phyloP scores from a whole-genome alignment of 805 yeast genomes.

The Candida maltosa region DNA sequence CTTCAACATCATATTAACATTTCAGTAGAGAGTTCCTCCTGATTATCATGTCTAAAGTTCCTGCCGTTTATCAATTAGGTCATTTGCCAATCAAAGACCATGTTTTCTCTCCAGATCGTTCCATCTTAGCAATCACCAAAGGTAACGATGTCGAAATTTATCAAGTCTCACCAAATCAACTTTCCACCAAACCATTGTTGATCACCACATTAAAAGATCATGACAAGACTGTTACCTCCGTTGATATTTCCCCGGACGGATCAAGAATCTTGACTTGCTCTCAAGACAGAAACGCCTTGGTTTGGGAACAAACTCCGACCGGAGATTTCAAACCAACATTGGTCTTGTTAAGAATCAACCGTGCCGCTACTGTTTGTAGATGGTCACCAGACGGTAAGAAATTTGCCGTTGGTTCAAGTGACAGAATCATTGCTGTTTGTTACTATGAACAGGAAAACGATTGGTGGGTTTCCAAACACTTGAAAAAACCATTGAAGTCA shows the following conservation, averaged over 20 bases:
- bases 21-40: slow-evolving; percentile 25
- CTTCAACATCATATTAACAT: not conserved
- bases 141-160: slow-evolving; percentile 75
- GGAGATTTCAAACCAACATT: slow-evolving; percentile 76
- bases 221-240: slow-evolving; percentile 91
- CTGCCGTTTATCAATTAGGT: slow-evolving; percentile 61
- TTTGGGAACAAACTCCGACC: slow-evolving; percentile 71
- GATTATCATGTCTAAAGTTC: slow-evolving; percentile 18
- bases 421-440: slow-evolving; percentile 91
- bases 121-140: slow-evolving; percentile 75
- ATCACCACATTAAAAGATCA: slow-evolving; percentile 74
- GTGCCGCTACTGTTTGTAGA: slow-evolving; percentile 90
- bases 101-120: slow-evolving; percentile 69
- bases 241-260: slow-evolving; percentile 85
- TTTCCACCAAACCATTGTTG: slow-evolving; percentile 49
- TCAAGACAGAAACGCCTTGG: slow-evolving; percentile 96
- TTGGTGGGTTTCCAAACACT: slow-evolving; percentile 99
- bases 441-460: slow-evolving; percentile 94
- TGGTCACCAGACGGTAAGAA: slow-evolving; percentile 96
- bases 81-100: slow-evolving; percentile 89
- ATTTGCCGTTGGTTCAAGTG: slow-evolving; percentile 97
- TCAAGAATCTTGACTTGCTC: slow-evolving; percentile 88
- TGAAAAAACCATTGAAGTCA: slow-evolving; percentile 90
- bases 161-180: slow-evolving; percentile 43
- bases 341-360: slow-evolving; percentile 85